Evolutionary conservation across 768 basidiomycete genomes (phyloP).

Genomic region (Boletus pseudopeckii): DNA sequence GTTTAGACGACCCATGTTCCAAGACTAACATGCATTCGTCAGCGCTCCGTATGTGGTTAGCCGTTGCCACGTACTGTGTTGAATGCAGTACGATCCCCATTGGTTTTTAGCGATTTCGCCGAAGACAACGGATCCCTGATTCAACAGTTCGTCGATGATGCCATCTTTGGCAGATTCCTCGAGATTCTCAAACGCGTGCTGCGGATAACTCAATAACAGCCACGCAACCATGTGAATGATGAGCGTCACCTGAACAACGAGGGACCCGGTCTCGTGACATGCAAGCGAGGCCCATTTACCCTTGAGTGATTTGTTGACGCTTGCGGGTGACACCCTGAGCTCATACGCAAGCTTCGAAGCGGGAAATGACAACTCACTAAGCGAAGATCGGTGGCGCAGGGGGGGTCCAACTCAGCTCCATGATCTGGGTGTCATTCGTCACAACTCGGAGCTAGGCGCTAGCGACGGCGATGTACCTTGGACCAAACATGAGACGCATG

Average conservation of each 20-base stretch:
- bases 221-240: neutral
- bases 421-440: slow-evolving; percentile 51
- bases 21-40: slow-evolving; percentile 47
- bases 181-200: slow-evolving; percentile 85
- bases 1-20: slow-evolving; percentile 77
- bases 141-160: slow-evolving; percentile 79
- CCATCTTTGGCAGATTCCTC: slow-evolving; percentile 82
- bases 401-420: slow-evolving; percentile 85
- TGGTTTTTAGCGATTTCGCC: slow-evolving; percentile 80
- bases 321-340: slow-evolving; percentile 27
- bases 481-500: slow-evolving; percentile 93
- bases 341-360: neutral
- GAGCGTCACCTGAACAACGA: slow-evolving; percentile 71
- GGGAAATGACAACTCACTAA: slow-evolving; percentile 49
- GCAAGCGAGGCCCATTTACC: slow-evolving; percentile 89
- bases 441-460: neutral
- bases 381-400: slow-evolving; percentile 87
- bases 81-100: slow-evolving; percentile 86
- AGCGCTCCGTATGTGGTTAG: slow-evolving; percentile 1
- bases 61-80: slow-evolving; percentile 60
- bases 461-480: slow-evolving; percentile 47
- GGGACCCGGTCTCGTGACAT: slow-evolving; percentile 86
- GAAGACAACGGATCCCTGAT: slow-evolving; percentile 64
- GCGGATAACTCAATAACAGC: slow-evolving; percentile 12
- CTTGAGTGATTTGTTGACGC: slow-evolving; percentile 83